Conservation (phyloP, 306 rosid species). For the Fragaria nilgerrensis region DNA sequence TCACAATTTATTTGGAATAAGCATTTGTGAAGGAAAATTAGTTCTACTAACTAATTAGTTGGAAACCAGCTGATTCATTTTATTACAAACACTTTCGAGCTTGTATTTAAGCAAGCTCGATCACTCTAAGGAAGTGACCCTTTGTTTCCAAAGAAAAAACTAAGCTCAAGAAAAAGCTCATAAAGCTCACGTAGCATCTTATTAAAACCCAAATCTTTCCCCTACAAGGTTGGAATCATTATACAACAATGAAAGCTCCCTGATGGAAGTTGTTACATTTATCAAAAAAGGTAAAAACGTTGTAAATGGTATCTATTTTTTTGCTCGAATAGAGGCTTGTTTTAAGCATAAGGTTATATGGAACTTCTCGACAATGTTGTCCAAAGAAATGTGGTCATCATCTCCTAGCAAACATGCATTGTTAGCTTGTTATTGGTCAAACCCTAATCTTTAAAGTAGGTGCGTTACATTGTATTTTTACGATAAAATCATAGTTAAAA, state of each 20-base stretch:
- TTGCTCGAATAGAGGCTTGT: not conserved
- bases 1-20: not conserved
- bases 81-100: not conserved
- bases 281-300: not conserved
- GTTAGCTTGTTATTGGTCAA: not conserved
- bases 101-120: not conserved
- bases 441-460: not conserved
- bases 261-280: not conserved
- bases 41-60: not conserved
- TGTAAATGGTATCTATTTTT: not conserved
- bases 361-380: constrained; percentile 13
- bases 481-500: constrained; percentile 9
- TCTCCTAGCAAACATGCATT: not conserved
- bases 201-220: not conserved
- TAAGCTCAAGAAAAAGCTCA: not conserved
- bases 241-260: not conserved
- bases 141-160: not conserved
- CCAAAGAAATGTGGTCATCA: not conserved
- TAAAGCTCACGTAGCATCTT: not conserved
- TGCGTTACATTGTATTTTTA: not conserved
- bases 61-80: not conserved
- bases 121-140: not conserved
- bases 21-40: not conserved
- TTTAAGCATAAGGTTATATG: constrained; percentile 4
- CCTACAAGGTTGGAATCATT: not conserved